Evolutionary conservation across 129 eudicot species (phyloP).

Genomic region (Escallonia herrerae): DNA sequence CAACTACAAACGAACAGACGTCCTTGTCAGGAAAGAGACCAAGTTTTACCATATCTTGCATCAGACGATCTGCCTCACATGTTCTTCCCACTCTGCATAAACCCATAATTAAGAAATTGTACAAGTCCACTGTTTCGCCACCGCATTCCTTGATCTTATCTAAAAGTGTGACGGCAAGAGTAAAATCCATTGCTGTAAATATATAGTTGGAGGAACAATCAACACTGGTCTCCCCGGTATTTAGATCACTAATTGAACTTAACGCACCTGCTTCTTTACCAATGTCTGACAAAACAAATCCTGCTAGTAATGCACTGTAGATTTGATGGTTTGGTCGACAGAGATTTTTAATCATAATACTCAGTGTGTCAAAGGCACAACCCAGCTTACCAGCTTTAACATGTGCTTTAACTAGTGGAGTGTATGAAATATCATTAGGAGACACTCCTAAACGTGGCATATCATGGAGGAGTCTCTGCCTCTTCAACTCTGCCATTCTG

Average conservation of each 20-base stretch:
- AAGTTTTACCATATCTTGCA: constrained; percentile 29
- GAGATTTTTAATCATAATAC: constrained; percentile 21
- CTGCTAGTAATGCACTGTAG: constrained; percentile 12
- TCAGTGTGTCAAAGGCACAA: constrained; percentile 20
- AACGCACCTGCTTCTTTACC: background rate
- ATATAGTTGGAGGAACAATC: constrained; percentile 1
- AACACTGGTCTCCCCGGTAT: background rate
- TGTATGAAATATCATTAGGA: constrained; percentile 29
- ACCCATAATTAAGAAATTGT: constrained; percentile 29
- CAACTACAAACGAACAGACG: constrained; percentile 17
- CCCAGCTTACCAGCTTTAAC: constrained; percentile 18
- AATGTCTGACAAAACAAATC: constrained; percentile 11
- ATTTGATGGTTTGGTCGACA: constrained; percentile 25
- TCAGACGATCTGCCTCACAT: constrained; percentile 21
- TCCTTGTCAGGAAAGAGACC: constrained; percentile 18
- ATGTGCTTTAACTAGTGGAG: constrained; percentile 16
- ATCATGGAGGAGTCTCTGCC: constrained; percentile 16
- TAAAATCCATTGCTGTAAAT: constrained; percentile 14
- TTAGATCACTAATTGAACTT: too few species aligned
- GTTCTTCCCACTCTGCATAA: constrained; percentile 29
- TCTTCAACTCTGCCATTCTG: constrained; percentile 23
- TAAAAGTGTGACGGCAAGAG: constrained; percentile 10
- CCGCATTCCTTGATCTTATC: constrained; percentile 16
- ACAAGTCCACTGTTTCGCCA: constrained; percentile 1
- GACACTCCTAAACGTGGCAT: constrained; percentile 17